These are phyloP conservation scores for Rhodotorula kratochvilovae DNA, from an alignment of 768 basidiomycete genomes.

Conservation along the genomic window DNA sequence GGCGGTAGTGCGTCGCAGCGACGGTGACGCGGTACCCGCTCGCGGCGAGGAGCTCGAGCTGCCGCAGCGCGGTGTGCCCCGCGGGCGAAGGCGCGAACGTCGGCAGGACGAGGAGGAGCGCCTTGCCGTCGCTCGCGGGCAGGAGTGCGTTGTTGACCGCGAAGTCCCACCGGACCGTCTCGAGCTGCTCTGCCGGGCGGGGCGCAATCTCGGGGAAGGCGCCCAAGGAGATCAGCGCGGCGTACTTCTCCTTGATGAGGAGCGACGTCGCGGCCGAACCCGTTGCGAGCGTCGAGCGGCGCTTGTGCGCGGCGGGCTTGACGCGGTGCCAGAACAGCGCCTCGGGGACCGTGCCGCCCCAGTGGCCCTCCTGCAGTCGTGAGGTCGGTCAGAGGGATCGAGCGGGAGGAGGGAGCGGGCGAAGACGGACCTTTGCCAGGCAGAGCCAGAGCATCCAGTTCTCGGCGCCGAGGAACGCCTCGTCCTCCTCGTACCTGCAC, in stretches of 20 bases:
- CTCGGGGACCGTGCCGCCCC: slow-evolving; percentile 37
- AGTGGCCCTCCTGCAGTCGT: slow-evolving; percentile 12
- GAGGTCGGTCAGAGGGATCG: not conserved
- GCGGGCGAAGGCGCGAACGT: not conserved
- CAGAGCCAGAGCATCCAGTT: slow-evolving; percentile 38
- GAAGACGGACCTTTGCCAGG: slow-evolving; percentile 25
- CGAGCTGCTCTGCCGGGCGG: slow-evolving; percentile 19
- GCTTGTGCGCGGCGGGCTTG: slow-evolving; percentile 22
- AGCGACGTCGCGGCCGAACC: not conserved
- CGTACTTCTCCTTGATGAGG: slow-evolving; percentile 5
- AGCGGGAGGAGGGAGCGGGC: not conserved
- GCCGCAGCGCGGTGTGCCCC: slow-evolving; percentile 17
- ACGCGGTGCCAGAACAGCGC: slow-evolving; percentile 30
- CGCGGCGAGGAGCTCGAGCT: slow-evolving; percentile 27
- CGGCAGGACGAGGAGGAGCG: slow-evolving; percentile 18
- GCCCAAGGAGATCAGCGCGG: slow-evolving; percentile 1
- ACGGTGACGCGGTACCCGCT: slow-evolving; percentile 37
- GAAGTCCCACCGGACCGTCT: slow-evolving; percentile 25
- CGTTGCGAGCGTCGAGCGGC: not conserved
- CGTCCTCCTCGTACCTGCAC: slow-evolving; percentile 27
- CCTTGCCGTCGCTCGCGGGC: not conserved
- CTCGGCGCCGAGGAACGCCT: slow-evolving; percentile 25
- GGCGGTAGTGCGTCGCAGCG: slow-evolving; percentile 30
- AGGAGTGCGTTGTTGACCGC: slow-evolving; percentile 3
- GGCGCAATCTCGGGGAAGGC: slow-evolving; percentile 15